phyloP scores from a whole-genome alignment of 1,284 basidiomycete genomes.

The Trichosporon coremiiforme region DNA sequence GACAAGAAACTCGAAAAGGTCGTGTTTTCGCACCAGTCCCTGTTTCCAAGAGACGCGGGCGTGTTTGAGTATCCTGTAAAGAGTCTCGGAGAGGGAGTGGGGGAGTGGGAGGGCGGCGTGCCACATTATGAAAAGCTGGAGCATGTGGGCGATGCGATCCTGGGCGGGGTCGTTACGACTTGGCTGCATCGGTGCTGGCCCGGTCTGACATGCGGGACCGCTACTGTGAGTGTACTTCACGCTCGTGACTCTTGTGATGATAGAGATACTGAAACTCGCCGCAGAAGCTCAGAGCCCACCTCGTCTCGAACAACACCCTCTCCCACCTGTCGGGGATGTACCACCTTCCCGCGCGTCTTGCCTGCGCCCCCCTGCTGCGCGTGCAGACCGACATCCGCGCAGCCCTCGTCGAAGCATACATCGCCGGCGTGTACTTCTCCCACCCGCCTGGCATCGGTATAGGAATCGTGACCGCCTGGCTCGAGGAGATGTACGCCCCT shows the following conservation, averaged over 20 bases:
- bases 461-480: conserved; percentile 41
- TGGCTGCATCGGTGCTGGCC: conserved; percentile 52
- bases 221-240: conserved; percentile 45
- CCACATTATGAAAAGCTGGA: conserved; percentile 53
- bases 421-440: conserved; percentile 51
- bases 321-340: conserved; percentile 51
- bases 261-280: too few species aligned
- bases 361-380: conserved; percentile 42
- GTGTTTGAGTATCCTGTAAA: conserved; percentile 44
- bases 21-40: conserved; percentile 43
- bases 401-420: conserved; percentile 53
- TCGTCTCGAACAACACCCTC: conserved; percentile 52
- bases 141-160: conserved; percentile 51
- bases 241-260: too few species aligned
- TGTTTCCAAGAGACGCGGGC: conserved; percentile 38
- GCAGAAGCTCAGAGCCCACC: conserved; percentile 53
- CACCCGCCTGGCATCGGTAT: conserved; percentile 37
- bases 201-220: conserved; percentile 45
- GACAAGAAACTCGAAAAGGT: conserved; percentile 42
- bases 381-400: conserved; percentile 50
- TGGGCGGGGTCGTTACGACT: conserved; percentile 52
- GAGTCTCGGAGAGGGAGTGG: conserved; percentile 17
- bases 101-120: conserved; percentile 20
- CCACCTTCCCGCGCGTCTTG: conserved; percentile 45
- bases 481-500: conserved; percentile 51